Base-by-base conservation (phyloP, 2,329 filamentous ascomycete species). In the Colletotrichum viniferum region DNA sequence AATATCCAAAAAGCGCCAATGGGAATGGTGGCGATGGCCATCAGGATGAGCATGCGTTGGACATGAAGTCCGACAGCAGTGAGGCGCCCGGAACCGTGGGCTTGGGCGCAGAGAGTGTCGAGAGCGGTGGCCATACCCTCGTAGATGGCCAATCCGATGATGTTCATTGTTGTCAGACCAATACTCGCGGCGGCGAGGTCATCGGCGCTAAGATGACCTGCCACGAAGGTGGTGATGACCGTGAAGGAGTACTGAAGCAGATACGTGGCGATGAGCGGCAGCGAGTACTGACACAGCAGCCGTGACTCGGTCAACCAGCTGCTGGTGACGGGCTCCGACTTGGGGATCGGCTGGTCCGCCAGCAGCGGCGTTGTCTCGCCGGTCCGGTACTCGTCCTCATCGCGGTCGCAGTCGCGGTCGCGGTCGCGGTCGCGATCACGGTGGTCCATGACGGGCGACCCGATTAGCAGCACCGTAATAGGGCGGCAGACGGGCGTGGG, bases 141-240 rank as follows among this genome's bases (percentile, higher is more conserved):
- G 72, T 87, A 87, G 26, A 89, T 81, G 2, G 89, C 86, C 24
- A 88, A 85, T 1, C 89, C 89, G 8, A 88, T 83, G 66, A 91
- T 90, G 74, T 88, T 90, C 77, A 89, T 87, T 0, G 88, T 90
- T 61, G 88, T 90, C 28, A 87, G 85, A 28, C 87, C 88, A 18
- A 90, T 79, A 69, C 86, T 88, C 0, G 89, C 88, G 0, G 89
- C 89, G 2, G 87, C 89, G 12, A 91, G 80, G 73, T 89, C 89
- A 77, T 88, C 85, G 4, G 87, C 87, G 24, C 88, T 86, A 10
- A 91, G 84, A 78, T 88, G 88, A 1, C 89, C 89, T 0, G 88
- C 88, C 1, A 88, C 86, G 52, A 89, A 85, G 26, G 88, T 88
- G 2, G 87, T 88, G 70, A 89, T 86, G 38, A 90, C 81, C 69